Conservation (phyloP, 2,329 filamentous ascomycete species). For the Verticillium isaacii region DNA sequence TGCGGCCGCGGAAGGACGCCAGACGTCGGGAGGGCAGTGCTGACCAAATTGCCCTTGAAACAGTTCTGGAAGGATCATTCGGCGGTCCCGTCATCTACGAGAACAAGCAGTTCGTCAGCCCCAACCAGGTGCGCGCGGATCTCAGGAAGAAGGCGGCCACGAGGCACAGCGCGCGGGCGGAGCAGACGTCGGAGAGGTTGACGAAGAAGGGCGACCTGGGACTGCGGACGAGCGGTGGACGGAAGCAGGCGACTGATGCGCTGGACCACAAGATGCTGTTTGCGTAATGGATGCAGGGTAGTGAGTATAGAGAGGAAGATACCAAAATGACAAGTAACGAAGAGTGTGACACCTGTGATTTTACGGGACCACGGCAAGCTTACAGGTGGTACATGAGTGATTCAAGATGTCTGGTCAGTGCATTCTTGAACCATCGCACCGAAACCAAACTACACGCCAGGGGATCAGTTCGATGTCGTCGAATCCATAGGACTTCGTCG, state of each 20-base stretch:
- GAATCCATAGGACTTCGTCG: too few species aligned
- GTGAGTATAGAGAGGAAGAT: neutral
- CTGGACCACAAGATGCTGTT: conserved; percentile 76
- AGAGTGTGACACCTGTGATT: neutral
- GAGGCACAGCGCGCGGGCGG: conserved; percentile 71
- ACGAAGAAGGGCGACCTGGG: conserved; percentile 75
- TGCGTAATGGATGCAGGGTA: conserved; percentile 40
- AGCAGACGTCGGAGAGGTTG: conserved; percentile 66
- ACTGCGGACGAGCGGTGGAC: conserved; percentile 61
- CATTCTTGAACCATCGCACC: too few species aligned
- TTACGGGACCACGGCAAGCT: too few species aligned
- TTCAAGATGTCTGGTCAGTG: too few species aligned
- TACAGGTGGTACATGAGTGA: too few species aligned
- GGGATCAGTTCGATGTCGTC: too few species aligned
- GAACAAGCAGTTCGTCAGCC: conserved; percentile 95
- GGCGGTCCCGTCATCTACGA: conserved; percentile 96
- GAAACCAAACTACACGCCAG: too few species aligned
- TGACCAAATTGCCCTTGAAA: neutral
- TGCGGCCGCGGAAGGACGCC: neutral
- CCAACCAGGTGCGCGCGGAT: conserved; percentile 88
- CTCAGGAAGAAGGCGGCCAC: conserved; percentile 70
- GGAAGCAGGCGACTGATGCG: conserved; percentile 58
- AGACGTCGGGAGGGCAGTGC: too few species aligned
- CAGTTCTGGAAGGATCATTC: conserved; percentile 92
- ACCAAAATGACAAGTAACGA: neutral